Evolutionary conservation across 2,329 filamentous ascomycete genomes (phyloP), one percentile per base, ranked within the genome.

Genomic region (Helminthosporium solani): DNA sequence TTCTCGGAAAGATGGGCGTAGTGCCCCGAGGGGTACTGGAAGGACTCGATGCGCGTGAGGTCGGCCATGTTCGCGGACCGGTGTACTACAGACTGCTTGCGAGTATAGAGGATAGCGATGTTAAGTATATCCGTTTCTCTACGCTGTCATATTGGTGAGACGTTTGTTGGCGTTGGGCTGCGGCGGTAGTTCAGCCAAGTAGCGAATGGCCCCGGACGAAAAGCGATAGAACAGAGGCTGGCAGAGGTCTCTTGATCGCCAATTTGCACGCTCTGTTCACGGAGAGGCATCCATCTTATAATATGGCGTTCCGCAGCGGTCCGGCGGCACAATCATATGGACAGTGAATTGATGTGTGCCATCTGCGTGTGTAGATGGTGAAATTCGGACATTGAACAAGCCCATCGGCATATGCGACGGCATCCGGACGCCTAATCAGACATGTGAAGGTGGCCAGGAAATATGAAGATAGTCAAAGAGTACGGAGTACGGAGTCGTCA

Each of bases 11-110:
- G 78, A 70, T 92, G 86, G 39, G 89, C 86, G 36, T 92, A 75
- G 67, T 95, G 90, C n/a, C 89, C 90, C 39, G 80, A 74, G 2
- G 87, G 87, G 69, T 87, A 91, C 63, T 78, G 70, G 55, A 68
- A 71, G n/a, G 70, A 72, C 50, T 72, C 70, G 52, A 68, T 49
- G 47, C 66, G 58, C 36, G 50, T 54, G 25, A 72, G 63, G 34
- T 70, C 66, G 12, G 65, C 58, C 66, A 69, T 69, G 51, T 27
- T 52, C 43, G 38, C 25, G 30, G 14, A 14, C 7, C 7, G 25
- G 7, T 27, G 12, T 7, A 31, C 2, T 23, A 40, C n/a, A 21
- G 23, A 23, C 19, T 8, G 19, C n/a, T n/a, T n/a, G n/a, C n/a
- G n/a, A n/a, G n/a, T n/a, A n/a, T n/a, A n/a, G n/a, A n/a, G n/a